Conservation (phyloP, 1,139 yeast genomes). For the Trichomonascaceae sp. region DNA sequence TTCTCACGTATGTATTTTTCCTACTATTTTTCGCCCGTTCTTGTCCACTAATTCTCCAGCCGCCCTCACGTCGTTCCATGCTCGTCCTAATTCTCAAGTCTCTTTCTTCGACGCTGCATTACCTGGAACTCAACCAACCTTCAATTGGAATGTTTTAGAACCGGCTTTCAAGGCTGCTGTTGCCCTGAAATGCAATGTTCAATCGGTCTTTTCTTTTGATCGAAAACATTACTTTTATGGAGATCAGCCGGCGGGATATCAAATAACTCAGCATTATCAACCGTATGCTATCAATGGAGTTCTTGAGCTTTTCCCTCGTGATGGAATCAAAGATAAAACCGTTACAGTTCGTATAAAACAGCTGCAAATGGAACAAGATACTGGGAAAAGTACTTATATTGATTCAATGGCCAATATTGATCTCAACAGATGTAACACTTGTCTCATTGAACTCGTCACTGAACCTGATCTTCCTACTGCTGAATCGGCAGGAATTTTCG, state of each 20-base stretch:
- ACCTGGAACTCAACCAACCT: conserved; percentile 87
- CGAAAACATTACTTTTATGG: conserved; percentile 94
- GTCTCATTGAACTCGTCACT: conserved; percentile 86
- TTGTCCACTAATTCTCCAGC: conserved; percentile 18
- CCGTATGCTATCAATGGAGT: conserved; percentile 73
- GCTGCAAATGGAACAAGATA: conserved; percentile 88
- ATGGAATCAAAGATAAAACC: conserved; percentile 39
- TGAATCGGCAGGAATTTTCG: conserved; percentile 67
- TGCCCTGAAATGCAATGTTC: conserved; percentile 60
- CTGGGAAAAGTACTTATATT: conserved; percentile 72
- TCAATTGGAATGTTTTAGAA: conserved; percentile 70
- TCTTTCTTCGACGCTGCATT: conserved; percentile 80
- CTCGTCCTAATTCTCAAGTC: conserved; percentile 60
- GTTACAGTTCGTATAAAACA: conserved; percentile 49
- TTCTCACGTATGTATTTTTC: conserved; percentile 51
- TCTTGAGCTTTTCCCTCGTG: conserved; percentile 46
- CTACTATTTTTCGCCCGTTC: conserved; percentile 26
- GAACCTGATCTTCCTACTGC: conserved; percentile 73
- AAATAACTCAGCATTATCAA: conserved; percentile 80
- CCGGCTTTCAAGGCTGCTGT: conserved; percentile 69
- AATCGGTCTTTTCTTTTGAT: conserved; percentile 62
- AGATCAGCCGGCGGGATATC: conserved; percentile 95
- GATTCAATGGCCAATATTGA: conserved; percentile 48
- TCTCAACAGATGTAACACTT: conserved; percentile 77
- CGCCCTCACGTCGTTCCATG: conserved; percentile 38